phyloP scores from a whole-genome alignment of 176 grass and related monocot species.

The Triticum urartu region DNA sequence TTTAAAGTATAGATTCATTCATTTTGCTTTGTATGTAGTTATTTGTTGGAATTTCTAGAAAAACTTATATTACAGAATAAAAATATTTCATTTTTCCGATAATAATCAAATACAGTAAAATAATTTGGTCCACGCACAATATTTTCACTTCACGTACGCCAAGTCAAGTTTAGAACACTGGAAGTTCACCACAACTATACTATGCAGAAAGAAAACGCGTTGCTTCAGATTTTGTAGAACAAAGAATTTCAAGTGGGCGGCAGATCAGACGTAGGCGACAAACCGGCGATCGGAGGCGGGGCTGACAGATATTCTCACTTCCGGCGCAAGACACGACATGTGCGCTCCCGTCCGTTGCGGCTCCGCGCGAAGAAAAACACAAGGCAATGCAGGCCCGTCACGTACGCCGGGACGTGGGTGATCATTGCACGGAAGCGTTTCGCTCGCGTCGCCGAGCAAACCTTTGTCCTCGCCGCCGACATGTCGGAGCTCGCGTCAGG shows the following conservation, averaged over 20 bases:
- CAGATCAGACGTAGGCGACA: constrained; percentile 5
- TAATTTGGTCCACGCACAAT: not conserved
- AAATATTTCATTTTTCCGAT: too few relatives aligned
- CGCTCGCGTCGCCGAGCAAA: not conserved
- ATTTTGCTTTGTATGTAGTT: too few relatives aligned
- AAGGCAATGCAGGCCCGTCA: not conserved
- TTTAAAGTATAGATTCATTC: too few relatives aligned
- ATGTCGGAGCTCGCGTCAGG: constrained; percentile 20
- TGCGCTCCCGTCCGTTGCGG: not conserved
- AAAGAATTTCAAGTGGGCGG: not conserved
- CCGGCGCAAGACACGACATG: constrained; percentile 22
- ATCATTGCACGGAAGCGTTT: not conserved
- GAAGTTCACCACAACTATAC: not conserved
- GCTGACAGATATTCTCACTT: not conserved
- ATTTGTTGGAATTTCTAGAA: too few relatives aligned
- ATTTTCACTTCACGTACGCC: not conserved
- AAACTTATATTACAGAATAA: too few relatives aligned
- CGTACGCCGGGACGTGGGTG: not conserved
- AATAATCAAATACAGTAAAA: too few relatives aligned
- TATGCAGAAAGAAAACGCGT: not conserved
- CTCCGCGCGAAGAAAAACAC: not conserved
- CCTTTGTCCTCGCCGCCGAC: not conserved
- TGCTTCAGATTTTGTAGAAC: not conserved
- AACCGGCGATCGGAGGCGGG: not conserved
- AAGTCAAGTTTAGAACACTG: not conserved